A percentile compares a stretch with the other conserved stretches of the same genome.
phyloP scores from a whole-genome alignment of 1,139 yeast species.

The Trichomonascaceae sp. region DNA sequence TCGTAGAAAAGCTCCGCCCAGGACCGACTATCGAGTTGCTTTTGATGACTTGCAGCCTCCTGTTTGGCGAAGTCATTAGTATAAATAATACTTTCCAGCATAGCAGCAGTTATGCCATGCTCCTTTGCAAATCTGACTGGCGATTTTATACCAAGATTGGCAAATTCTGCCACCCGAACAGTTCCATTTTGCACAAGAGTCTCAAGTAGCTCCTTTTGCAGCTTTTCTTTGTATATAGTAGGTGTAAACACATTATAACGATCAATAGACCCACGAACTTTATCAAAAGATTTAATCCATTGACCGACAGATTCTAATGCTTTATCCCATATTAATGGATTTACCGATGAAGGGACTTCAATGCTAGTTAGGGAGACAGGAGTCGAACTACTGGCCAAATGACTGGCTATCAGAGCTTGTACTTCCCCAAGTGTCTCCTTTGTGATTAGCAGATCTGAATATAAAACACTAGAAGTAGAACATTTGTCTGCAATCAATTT shows the following conservation, averaged over 20 bases:
- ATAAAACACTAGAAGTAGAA: background rate
- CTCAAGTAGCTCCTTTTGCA: constrained; percentile 6
- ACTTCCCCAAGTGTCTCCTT: background rate
- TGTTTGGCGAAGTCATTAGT: background rate
- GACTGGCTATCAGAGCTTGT: background rate
- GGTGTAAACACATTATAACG: constrained; percentile 15
- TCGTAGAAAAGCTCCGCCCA: constrained; percentile 4
- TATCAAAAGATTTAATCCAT: constrained; percentile 7
- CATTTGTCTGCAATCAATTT: constrained; percentile 1
- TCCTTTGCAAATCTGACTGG: background rate
- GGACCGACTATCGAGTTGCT: background rate
- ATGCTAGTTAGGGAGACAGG: constrained; percentile 7
- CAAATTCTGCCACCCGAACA: constrained; percentile 4
- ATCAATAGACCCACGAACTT: constrained; percentile 15
- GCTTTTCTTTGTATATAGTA: constrained; percentile 7
- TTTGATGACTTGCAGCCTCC: constrained; percentile 1
- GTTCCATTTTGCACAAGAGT: constrained; percentile 12
- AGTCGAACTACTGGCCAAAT: constrained; percentile 1
- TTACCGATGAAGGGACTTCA: constrained; percentile 4
- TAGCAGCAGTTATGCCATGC: background rate
- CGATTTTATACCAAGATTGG: constrained; percentile 1
- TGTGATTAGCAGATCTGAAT: background rate
- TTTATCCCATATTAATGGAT: constrained; percentile 8
- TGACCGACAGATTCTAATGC: constrained; percentile 3
- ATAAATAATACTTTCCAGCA: background rate